These are phyloP conservation scores for Psilocybe azurescens DNA, from an alignment of 768 basidiomycete species.

Conservation along the genomic window DNA sequence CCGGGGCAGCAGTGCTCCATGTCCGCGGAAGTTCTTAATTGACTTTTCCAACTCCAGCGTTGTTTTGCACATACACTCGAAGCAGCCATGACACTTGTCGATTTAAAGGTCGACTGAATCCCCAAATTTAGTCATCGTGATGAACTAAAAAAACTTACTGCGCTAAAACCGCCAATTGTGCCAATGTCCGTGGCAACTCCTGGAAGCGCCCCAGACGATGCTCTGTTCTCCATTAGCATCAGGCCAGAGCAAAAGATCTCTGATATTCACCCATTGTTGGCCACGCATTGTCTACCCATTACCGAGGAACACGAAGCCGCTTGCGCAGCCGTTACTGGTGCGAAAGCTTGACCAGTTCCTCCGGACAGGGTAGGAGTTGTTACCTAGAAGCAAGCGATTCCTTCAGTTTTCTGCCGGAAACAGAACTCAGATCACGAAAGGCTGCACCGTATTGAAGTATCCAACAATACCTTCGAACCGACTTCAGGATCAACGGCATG, in stretches of 20 bases:
- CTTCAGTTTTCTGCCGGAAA: background rate
- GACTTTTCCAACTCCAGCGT: constrained; percentile 30
- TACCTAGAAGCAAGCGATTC: background rate
- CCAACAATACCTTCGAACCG: constrained; percentile 28
- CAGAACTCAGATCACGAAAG: background rate
- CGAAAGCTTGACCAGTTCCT: constrained; percentile 25
- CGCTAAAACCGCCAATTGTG: constrained; percentile 29
- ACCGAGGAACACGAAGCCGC: constrained; percentile 19
- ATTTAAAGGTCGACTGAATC: constrained; percentile 23
- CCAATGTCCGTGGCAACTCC: constrained; percentile 24
- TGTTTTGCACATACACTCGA: constrained; percentile 26
- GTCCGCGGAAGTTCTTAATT: constrained; percentile 14
- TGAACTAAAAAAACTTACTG: constrained; percentile 14
- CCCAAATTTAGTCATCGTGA: background rate
- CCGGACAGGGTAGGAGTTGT: constrained; percentile 22
- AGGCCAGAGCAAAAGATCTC: no score
- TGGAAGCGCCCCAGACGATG: constrained; percentile 26
- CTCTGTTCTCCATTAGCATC: background rate
- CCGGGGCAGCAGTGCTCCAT: no score
- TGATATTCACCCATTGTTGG: constrained; percentile 20
- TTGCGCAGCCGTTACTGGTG: constrained; percentile 24
- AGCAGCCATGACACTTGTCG: constrained; percentile 24
- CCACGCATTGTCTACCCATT: constrained; percentile 26
- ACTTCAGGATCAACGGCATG: constrained; percentile 29
- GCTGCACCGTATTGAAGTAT: constrained; percentile 29